A percentile compares a stretch with the other conserved stretches of the same genome.
phyloP scores from a whole-genome alignment of 305 asterid species.

The Ilex paraguariensis region DNA sequence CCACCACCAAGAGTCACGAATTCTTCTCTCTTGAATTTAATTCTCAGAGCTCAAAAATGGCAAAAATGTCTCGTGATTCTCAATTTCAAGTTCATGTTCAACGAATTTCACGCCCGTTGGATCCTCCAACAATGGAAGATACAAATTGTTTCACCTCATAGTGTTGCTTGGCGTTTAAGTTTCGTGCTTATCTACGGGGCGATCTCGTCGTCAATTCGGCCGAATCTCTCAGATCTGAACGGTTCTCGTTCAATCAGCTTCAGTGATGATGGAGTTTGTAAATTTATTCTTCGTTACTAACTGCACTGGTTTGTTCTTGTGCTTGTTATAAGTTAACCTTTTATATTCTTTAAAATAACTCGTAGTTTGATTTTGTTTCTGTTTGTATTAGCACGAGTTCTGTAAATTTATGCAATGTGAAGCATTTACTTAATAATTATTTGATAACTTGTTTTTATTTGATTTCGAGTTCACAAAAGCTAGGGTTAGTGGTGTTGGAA shows the following conservation, averaged over 20 bases:
- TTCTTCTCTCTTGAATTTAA: not conserved
- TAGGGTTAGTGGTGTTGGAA: too few relatives aligned
- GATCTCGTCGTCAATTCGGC: not conserved
- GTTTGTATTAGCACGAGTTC: too few relatives aligned
- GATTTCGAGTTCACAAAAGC: too few relatives aligned
- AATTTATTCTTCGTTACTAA: not conserved
- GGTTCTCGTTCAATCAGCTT: not conserved
- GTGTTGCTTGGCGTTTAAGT: not conserved
- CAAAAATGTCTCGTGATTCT: not conserved
- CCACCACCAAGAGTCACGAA: too few relatives aligned
- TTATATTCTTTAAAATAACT: too few relatives aligned
- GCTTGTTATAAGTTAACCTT: not conserved
- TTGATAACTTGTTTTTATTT: too few relatives aligned
- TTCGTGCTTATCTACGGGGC: not conserved
- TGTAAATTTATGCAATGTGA: too few relatives aligned
- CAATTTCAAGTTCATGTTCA: not conserved
- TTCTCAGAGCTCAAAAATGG: not conserved
- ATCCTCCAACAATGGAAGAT: not conserved
- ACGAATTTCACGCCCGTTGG: not conserved
- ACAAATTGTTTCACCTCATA: not conserved
- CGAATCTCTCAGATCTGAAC: constrained; percentile 1
- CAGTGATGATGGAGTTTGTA: not conserved
- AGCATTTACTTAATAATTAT: too few relatives aligned
- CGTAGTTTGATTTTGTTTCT: too few relatives aligned
- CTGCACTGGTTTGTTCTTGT: not conserved